phyloP scores from a whole-genome alignment of 202 grass and related monocot genomes.

The Musa balbisiana region DNA sequence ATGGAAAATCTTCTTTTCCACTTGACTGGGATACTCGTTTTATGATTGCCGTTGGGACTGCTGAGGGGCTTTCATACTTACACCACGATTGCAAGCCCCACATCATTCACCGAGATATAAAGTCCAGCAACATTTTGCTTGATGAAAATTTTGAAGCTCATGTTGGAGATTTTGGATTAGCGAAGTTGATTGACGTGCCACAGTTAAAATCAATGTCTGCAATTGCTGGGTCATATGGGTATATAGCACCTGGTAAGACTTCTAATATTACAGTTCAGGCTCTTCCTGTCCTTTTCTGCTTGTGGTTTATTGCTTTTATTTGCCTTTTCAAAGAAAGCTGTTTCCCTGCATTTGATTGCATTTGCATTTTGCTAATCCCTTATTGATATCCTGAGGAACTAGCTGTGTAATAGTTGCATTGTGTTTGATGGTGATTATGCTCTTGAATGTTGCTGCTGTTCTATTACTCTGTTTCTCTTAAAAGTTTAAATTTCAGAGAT shows the following conservation, averaged over 20 bases:
- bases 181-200: constrained; percentile 95
- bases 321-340: not conserved
- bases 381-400: not conserved
- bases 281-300: no score
- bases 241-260: constrained; percentile 84
- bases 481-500: no score
- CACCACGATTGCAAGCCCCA: constrained; percentile 89
- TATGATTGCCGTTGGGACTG: constrained; percentile 64
- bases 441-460: not conserved
- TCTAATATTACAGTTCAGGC: not conserved
- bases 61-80: constrained; percentile 82
- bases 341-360: not conserved
- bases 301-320: no score
- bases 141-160: constrained; percentile 75
- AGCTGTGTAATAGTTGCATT: not conserved
- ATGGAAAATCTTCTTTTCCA: constrained; percentile 54
- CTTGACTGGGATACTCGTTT: constrained; percentile 83
- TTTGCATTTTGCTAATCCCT: not conserved
- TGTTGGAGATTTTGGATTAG: constrained; percentile 95
- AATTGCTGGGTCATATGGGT: constrained; percentile 89
- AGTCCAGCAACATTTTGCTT: constrained; percentile 45
- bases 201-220: constrained; percentile 88
- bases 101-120: constrained; percentile 92
- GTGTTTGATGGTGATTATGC: not conserved
- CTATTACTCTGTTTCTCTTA: no score